Evolutionary conservation across 208 protist species (phyloP), one percentile per base, ranked within the genome.

Genomic region (Leishmania martiniquensis): DNA sequence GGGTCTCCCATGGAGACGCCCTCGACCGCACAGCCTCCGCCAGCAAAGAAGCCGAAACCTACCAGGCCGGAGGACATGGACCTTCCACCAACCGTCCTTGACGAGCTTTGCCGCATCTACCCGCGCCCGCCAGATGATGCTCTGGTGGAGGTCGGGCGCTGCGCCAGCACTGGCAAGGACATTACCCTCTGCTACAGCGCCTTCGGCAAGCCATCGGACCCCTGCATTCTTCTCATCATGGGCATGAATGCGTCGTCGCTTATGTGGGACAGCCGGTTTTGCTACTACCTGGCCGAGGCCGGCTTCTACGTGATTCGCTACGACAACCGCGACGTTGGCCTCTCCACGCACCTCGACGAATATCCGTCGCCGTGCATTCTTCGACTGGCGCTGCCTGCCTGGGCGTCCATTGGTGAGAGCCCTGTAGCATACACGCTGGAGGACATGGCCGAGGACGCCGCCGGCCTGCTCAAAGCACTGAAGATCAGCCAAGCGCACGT

Each of bases 231-330:
- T 34, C 86, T 96, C 42, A 88, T 96, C 59, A 87, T 89, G 74
- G 92, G 90, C 60, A 89, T 96, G 51, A 94, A 93, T 79, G 90
- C 88, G 86, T 82, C 93, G 73, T 81, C 84, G 62, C 62, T 84
- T 17, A 87, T 86, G 55, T 96, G 89, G 85, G 92, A 96, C 80
- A 86, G 87, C 57, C 65, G 77, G 3, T 93, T 96, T 75, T 96
- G 92, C 80, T 77, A 81, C 62, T 81, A 86, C 68, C 76, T 96
- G 6, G 92, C 90, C n/a, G 73, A 55, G 1, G 75, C 76, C 37
- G 89, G 89, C 72, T 96, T 94, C 70, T 93, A 87, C 74, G 92
- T 96, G 22, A 73, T 96, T 15, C 90, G 92, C 72, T 94, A 86
- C 75, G 92, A 96, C 82, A 93, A 96, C 75, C 84, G 92, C 17